These are phyloP conservation scores for Prunus yedoensis DNA, from an alignment of 331 rosid species.

Conservation along the genomic window DNA sequence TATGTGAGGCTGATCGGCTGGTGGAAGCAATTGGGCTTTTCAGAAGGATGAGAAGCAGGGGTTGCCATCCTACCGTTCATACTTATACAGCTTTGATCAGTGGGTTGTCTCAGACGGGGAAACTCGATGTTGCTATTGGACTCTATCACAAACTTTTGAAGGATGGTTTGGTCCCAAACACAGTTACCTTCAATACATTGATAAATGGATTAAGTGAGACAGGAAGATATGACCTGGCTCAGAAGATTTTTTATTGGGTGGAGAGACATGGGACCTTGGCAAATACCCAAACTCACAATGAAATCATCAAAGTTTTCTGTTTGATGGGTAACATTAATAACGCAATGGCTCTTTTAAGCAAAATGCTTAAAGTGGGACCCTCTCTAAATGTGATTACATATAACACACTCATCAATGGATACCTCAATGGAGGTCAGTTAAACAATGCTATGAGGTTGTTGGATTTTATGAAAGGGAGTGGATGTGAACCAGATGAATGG, in stretches of 20 bases:
- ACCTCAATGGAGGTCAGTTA: slow-evolving; percentile 23
- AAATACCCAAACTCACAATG: slow-evolving; percentile 39
- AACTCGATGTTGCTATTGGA: slow-evolving; percentile 38
- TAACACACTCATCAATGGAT: slow-evolving; percentile 36
- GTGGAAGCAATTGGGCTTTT: slow-evolving; percentile 40
- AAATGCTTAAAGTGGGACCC: slow-evolving; percentile 42
- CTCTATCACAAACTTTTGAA: slow-evolving; percentile 46
- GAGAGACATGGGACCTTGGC: slow-evolving; percentile 27
- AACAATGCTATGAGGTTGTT: slow-evolving; percentile 38
- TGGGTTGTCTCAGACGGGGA: slow-evolving; percentile 35
- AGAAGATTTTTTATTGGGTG: slow-evolving; percentile 38
- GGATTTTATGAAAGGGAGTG: slow-evolving; percentile 42
- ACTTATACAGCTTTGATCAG: slow-evolving; percentile 41
- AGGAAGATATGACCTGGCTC: slow-evolving; percentile 33
- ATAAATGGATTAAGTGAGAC: slow-evolving; percentile 35
- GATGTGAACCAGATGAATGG: slow-evolving; percentile 40
- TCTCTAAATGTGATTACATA: slow-evolving; percentile 35
- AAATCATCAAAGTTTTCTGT: slow-evolving; percentile 38
- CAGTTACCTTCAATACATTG: slow-evolving; percentile 37
- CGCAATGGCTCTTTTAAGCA: slow-evolving; percentile 41
- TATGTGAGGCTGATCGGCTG: slow-evolving; percentile 37
- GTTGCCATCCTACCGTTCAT: slow-evolving; percentile 36
- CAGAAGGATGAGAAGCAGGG: slow-evolving; percentile 31
- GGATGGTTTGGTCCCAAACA: slow-evolving; percentile 38
- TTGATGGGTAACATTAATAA: slow-evolving; percentile 25